phyloP scores from a whole-genome alignment of 768 basidiomycete species.

The Suillus sp. region DNA sequence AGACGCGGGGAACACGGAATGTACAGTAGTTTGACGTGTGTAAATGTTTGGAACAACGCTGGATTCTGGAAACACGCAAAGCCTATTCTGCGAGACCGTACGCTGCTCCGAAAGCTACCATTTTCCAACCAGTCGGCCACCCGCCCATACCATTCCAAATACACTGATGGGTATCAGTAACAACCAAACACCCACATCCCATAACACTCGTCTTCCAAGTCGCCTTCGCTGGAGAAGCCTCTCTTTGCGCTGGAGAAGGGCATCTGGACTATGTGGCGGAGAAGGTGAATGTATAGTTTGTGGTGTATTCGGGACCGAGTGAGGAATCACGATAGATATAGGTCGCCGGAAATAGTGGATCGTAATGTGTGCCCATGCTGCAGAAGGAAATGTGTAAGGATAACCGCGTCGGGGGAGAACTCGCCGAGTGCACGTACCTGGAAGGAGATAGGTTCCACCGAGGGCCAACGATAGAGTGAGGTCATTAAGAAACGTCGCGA shows the following conservation, averaged over 20 bases:
- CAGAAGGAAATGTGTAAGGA: constrained; percentile 1
- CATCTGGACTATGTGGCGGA: constrained; percentile 48
- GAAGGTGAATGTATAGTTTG: constrained; percentile 21
- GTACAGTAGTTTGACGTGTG: background rate
- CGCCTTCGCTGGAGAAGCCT: constrained; percentile 75
- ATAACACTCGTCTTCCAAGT: constrained; percentile 69
- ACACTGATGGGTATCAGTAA: constrained; percentile 62
- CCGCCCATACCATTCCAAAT: constrained; percentile 58
- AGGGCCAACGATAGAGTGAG: constrained; percentile 53
- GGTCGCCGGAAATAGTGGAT: constrained; percentile 86
- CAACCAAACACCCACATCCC: constrained; percentile 86
- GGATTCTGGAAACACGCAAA: background rate
- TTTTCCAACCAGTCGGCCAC: constrained; percentile 49
- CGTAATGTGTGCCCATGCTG: constrained; percentile 75
- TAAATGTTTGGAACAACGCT: background rate
- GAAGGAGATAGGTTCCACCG: constrained; percentile 60
- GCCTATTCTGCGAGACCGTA: background rate
- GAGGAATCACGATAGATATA: constrained; percentile 76
- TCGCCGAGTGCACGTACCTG: constrained; percentile 42
- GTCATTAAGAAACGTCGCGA: constrained; percentile 48
- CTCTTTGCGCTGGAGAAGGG: constrained; percentile 86
- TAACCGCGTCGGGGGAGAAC: constrained; percentile 1
- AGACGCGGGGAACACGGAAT: background rate
- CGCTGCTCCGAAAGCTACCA: constrained; percentile 44
- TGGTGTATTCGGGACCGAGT: constrained; percentile 25